A percentile compares a stretch with the other conserved stretches of the same genome.
Conservation (phyloP, 2,329 filamentous ascomycete species). For the Aspergillus terreus region DNA sequence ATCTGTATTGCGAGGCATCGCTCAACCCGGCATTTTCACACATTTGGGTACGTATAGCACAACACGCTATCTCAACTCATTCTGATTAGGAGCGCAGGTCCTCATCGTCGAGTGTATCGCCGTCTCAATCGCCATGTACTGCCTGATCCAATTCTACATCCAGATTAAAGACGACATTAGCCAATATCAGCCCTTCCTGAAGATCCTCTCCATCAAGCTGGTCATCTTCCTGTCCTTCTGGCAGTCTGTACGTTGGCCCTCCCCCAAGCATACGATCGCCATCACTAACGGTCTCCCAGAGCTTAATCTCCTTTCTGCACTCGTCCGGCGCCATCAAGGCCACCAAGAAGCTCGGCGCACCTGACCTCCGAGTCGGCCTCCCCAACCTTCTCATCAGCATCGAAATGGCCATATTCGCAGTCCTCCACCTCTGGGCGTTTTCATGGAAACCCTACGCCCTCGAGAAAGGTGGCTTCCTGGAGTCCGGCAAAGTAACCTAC, state of each 20-base stretch:
- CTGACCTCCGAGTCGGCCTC: constrained; percentile 77
- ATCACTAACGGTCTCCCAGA: constrained; percentile 24
- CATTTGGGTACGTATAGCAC: constrained; percentile 63
- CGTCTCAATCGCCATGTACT: constrained; percentile 83
- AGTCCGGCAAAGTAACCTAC: constrained; percentile 50
- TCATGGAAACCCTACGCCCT: constrained; percentile 67
- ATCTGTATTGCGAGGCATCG: constrained; percentile 73
- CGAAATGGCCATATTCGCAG: constrained; percentile 77
- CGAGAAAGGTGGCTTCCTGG: constrained; percentile 35
- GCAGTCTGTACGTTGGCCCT: constrained; percentile 54
- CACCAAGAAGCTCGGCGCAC: constrained; percentile 60
- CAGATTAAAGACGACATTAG: constrained; percentile 68
- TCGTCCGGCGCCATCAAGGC: constrained; percentile 62
- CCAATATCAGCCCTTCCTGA: constrained; percentile 69
- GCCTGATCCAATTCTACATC: constrained; percentile 80
- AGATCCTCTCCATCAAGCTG: constrained; percentile 81
- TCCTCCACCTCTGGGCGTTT: constrained; percentile 80
- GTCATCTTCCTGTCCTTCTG: constrained; percentile 91
- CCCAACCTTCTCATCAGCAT: constrained; percentile 73
- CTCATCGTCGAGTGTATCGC: constrained; percentile 66
- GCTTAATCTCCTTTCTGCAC: constrained; percentile 59
- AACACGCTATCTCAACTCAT: not conserved
- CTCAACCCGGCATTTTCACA: constrained; percentile 76
- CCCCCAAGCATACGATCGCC: not conserved
- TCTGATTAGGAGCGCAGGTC: constrained; percentile 41